Evolutionary conservation across 2,329 filamentous ascomycete genomes (phyloP).

Genomic region (Parastagonospora nodorum): DNA sequence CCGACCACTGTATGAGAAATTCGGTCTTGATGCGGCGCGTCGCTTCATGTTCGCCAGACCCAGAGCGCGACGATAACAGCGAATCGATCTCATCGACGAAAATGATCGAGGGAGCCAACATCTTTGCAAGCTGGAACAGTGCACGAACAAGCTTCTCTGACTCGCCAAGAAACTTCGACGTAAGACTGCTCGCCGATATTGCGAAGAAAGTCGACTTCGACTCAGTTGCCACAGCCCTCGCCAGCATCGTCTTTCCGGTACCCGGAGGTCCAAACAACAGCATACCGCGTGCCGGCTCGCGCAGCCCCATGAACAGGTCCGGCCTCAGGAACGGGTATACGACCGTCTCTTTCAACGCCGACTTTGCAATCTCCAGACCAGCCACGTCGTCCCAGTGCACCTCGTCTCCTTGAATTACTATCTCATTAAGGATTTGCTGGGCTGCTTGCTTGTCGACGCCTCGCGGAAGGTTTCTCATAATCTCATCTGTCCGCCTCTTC

Average conservation of each 20-base stretch:
- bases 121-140: conserved; percentile 86
- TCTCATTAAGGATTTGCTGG: conserved; percentile 92
- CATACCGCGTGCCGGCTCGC: conserved; percentile 94
- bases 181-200: conserved; percentile 91
- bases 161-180: conserved; percentile 94
- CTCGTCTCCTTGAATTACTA: conserved; percentile 91
- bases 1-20: conserved; percentile 96
- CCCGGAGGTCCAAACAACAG: conserved; percentile 93
- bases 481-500: conserved; percentile 37
- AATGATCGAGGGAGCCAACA: conserved; percentile 90
- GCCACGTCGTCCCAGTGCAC: conserved; percentile 95
- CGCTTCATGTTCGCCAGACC: conserved; percentile 87
- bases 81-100: conserved; percentile 99
- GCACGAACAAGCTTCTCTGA: conserved; percentile 95
- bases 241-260: conserved; percentile 99
- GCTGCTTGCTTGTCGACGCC: conserved; percentile 83
- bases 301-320: conserved; percentile 92
- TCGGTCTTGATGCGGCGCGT: conserved; percentile 95
- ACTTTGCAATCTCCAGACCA: conserved; percentile 87
- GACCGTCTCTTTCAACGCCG: conserved; percentile 89
- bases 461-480: conserved; percentile 78
- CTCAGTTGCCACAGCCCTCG: conserved; percentile 91
- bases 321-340: conserved; percentile 96
- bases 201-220: conserved; percentile 96
- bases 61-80: conserved; percentile 80